Percentiles rank a stretch among this genome's conserved stretches.
These are phyloP conservation scores for Panicum hallii DNA, from an alignment of 202 grass and related monocot species.

Conservation along the genomic window DNA sequence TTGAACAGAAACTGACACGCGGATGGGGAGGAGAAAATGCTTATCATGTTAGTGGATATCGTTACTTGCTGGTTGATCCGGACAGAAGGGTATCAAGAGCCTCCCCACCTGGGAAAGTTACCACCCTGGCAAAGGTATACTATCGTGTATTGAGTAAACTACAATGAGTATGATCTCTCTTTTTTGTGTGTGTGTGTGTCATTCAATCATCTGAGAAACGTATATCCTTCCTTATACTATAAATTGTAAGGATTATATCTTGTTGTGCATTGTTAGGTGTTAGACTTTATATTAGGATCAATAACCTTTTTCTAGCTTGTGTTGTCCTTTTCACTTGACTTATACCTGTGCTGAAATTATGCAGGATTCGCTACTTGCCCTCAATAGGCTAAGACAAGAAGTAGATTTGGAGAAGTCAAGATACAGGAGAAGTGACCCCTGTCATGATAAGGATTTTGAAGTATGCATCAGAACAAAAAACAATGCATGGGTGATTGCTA, in stretches of 20 bases:
- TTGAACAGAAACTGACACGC: slow-evolving; percentile 91
- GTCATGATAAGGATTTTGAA: slow-evolving; percentile 81
- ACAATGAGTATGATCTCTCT: not conserved
- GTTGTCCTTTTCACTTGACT: slow-evolving; percentile 12
- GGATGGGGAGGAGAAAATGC: slow-evolving; percentile 99
- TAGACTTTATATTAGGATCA: slow-evolving; percentile 16
- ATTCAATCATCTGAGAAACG: slow-evolving; percentile 31
- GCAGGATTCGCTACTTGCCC: slow-evolving; percentile 80
- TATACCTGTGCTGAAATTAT: slow-evolving; percentile 37
- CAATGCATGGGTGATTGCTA: slow-evolving; percentile 94
- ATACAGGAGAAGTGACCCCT: slow-evolving; percentile 63
- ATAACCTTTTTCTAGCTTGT: slow-evolving; percentile 2
- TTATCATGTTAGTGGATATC: slow-evolving; percentile 94
- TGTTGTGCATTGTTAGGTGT: slow-evolving; percentile 18
- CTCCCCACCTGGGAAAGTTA: slow-evolving; percentile 91
- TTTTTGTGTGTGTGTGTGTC: not conserved
- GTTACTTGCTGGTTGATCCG: slow-evolving; percentile 79
- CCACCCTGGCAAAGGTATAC: slow-evolving; percentile 85
- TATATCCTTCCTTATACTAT: not conserved
- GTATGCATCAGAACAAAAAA: slow-evolving; percentile 81
- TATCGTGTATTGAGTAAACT: slow-evolving; percentile 17
- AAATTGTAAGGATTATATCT: not conserved
- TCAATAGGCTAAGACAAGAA: slow-evolving; percentile 90
- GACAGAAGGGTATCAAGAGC: slow-evolving; percentile 85
- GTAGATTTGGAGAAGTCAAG: slow-evolving; percentile 85